phyloP scores from a whole-genome alignment of 192 early-diverging fungal species.

The Allomyces javanicus region DNA sequence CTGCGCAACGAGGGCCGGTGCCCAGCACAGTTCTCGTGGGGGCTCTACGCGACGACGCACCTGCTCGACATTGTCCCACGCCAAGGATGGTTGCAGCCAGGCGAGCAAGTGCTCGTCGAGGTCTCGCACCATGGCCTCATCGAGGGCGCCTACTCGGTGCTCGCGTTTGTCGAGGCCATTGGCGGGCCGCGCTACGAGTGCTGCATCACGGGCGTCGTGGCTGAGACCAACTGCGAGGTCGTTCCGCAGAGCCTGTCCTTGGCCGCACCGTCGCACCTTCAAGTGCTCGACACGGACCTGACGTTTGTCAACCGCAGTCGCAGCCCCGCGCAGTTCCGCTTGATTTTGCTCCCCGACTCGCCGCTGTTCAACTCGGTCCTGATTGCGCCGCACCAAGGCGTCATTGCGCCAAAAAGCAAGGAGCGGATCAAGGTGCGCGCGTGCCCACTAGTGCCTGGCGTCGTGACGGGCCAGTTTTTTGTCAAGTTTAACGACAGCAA shows the following conservation, averaged over 20 bases:
- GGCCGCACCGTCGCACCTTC: constrained; percentile 26
- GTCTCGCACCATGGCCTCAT: constrained; percentile 25
- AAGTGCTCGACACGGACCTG: constrained; percentile 33
- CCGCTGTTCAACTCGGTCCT: constrained; percentile 15
- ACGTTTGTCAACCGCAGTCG: constrained; percentile 23
- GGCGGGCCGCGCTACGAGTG: constrained; percentile 39
- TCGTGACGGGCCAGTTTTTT: constrained; percentile 25
- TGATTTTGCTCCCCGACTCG: constrained; percentile 12
- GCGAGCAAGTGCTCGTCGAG: constrained; percentile 19
- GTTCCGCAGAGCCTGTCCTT: constrained; percentile 21
- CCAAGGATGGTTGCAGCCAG: constrained; percentile 20
- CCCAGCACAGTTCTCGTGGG: constrained; percentile 29
- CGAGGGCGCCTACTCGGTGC: constrained; percentile 9
- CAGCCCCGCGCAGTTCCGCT: constrained; percentile 26
- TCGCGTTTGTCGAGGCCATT: constrained; percentile 25
- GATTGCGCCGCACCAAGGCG: constrained; percentile 19
- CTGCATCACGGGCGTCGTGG: constrained; percentile 23
- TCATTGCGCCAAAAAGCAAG: constrained; percentile 14
- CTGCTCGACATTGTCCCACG: constrained; percentile 31
- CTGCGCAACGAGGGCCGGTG: constrained; percentile 23
- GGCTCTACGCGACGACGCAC: constrained; percentile 11
- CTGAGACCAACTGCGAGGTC: constrained; percentile 19
- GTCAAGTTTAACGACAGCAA: constrained; percentile 32
- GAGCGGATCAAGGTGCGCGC: constrained; percentile 23
- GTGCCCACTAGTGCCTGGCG: constrained; percentile 21